Base-by-base conservation (phyloP, 2,329 filamentous ascomycete species). In the Arachnomyces sp. region DNA sequence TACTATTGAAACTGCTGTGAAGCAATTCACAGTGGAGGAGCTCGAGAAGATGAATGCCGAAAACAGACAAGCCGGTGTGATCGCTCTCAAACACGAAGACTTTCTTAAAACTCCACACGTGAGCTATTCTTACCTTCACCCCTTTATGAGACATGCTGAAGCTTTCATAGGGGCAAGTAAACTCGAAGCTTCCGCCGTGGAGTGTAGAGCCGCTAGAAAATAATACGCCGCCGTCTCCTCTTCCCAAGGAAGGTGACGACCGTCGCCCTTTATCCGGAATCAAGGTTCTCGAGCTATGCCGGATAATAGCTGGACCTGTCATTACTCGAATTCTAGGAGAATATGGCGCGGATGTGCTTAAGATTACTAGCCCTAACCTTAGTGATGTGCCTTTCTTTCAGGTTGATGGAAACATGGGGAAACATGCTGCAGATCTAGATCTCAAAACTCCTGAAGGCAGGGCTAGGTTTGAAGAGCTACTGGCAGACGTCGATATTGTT, bases 251-350 rank as follows among this genome's bases (percentile, higher is more conserved):
- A 18, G 34, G 28, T 33, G 18, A 18, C 18, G 34, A 32, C 18
- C 31, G 31, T 13, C 34, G 39, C 9, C 44, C 44, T 25, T 25
- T 25, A 25, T 25, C 21, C 5, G 83, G 83, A 0, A 71, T 87
- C 56, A 82, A 81, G 48, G 82, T 88, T 4, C 71, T 88, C 4
- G 84, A 89, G 54, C 65, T 88, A 21, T 84, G 82, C 54, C 78
- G 83, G 31, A 80, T 87, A 52, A 86, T 88, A 47, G 84, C 84
- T 3, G 83, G 82, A 0, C 83, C 83, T n/a, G 77, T 80, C 3
- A 79, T 87, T 48, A 78, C 78, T 3, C 75, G 82, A 21, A 79
- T 79, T 2, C 71, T 88, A 0, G 82, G 80, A n/a, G 83, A 85
- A 46, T 82, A 86, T 54, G 84, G 84, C 2, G 84, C 84, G 6